Base-by-base conservation (phyloP, 208 protist species). In the Leishmania major region DNA sequence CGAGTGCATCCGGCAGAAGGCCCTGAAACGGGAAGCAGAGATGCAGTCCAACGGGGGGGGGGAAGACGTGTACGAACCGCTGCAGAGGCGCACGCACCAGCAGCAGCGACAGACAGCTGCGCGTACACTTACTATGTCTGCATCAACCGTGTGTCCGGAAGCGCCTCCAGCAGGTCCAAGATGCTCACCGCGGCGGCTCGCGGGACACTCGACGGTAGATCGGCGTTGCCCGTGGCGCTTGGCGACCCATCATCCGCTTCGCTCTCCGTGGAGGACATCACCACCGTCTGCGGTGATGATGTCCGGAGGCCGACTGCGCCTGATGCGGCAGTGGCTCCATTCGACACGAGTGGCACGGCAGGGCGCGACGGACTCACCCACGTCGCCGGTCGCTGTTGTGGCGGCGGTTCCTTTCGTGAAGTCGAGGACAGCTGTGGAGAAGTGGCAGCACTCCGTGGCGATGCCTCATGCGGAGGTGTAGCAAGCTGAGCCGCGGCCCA, bases 91-190 rank as follows among this genome's bases (percentile, higher is more conserved):
- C 19, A 28, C 51, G 25, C 35, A n/a, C 35, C 3, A 62, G 31
- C n/a, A 57, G 51, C 19, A 31, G 70, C 22, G 40, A 62, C 25
- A 62, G 47, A 77, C 35, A 43, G 35, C 51, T 51, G 78, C 13
- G 77, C 67, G 43, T 35, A 67, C 31, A 59, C 79, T 13, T 69
- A 31, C 73, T 77, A 62, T 25, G 43, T 78, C 53, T 74, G 31
- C 51, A 74, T 78, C 7, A 31, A 45, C 1, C 78, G 83, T 0
- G 79, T 81, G 70, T 89, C 86, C 3, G 86, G 86, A 53, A 89
- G 66, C 25, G 82, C 80, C 13, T 89, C 80, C 47, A 89, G 74
- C 53, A 89, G 35, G 8, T 71, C 86, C 79, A 89, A 60, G 35
- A 89, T 85, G 66, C 72, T 86, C 67, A 79, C 66, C 13, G 53